These are phyloP conservation scores for Schizothecium vesticola DNA, from an alignment of 495 filamentous ascomycete genomes.

Conservation along the genomic window DNA sequence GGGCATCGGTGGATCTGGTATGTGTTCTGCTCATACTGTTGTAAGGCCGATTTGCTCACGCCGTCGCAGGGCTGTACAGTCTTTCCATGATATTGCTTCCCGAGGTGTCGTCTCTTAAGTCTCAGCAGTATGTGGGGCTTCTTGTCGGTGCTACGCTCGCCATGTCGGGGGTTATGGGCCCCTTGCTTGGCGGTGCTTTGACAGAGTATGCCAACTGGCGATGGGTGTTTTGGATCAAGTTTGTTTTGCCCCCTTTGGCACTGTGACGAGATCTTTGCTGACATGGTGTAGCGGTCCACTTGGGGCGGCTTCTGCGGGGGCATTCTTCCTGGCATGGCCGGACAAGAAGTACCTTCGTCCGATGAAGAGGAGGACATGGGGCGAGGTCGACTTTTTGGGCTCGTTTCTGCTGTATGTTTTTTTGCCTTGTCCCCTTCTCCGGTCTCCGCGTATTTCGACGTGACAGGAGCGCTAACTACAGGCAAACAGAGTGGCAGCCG, in stretches of 20 bases:
- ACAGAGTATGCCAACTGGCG: slow-evolving; percentile 57
- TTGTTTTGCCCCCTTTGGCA: slow-evolving; percentile 2
- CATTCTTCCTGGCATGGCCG: slow-evolving; percentile 47
- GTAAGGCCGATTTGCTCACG: neutral
- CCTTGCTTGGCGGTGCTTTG: slow-evolving; percentile 59
- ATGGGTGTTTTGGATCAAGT: slow-evolving; percentile 69
- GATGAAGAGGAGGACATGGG: slow-evolving; percentile 33
- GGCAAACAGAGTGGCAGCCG: slow-evolving; percentile 38
- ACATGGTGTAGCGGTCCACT: slow-evolving; percentile 39
- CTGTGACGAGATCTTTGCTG: neutral
- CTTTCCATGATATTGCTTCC: slow-evolving; percentile 49
- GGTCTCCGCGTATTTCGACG: neutral
- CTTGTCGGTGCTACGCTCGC: slow-evolving; percentile 30
- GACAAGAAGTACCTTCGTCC: slow-evolving; percentile 28
- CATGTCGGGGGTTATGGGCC: slow-evolving; percentile 45
- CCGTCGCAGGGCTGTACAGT: slow-evolving; percentile 32
- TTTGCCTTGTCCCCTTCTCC: neutral
- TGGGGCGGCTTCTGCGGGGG: slow-evolving; percentile 41
- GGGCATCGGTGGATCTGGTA: slow-evolving; percentile 42
- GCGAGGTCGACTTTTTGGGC: slow-evolving; percentile 51
- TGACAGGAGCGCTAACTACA: neutral
- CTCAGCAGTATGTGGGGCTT: slow-evolving; percentile 31
- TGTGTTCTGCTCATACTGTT: neutral
- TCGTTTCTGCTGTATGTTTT: slow-evolving; percentile 41
- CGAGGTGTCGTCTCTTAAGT: slow-evolving; percentile 41